These are phyloP conservation scores for Escallonia rubra DNA, from an alignment of 129 eudicot species.

Conservation along the genomic window DNA sequence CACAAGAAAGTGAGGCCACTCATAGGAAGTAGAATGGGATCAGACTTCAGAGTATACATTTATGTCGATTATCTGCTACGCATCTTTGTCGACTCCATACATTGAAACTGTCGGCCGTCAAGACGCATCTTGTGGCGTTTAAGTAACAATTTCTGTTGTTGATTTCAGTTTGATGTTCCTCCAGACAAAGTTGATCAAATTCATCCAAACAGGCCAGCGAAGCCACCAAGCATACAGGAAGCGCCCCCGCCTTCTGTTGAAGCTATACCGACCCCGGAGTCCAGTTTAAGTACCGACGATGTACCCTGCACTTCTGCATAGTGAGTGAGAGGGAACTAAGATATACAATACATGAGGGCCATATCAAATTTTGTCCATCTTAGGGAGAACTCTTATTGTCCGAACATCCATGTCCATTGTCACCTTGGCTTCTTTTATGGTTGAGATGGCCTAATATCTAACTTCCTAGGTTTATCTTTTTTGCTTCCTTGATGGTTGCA, in stretches of 20 bases:
- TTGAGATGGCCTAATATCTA: background rate
- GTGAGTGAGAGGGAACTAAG: background rate
- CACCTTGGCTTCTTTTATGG: background rate
- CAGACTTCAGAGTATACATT: background rate
- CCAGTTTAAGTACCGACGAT: slow-evolving; percentile 31
- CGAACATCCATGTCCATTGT: no score
- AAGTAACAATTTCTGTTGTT: slow-evolving; percentile 3
- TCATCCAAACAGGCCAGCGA: slow-evolving; percentile 62
- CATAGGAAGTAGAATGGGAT: background rate
- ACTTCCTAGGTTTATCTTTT: background rate
- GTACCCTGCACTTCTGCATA: slow-evolving; percentile 64
- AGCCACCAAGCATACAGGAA: slow-evolving; percentile 33
- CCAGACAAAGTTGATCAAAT: slow-evolving; percentile 50
- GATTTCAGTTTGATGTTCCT: slow-evolving; percentile 79
- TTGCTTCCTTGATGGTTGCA: background rate
- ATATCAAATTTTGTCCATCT: no score
- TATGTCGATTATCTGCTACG: background rate
- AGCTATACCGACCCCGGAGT: slow-evolving; percentile 19
- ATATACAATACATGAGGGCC: background rate
- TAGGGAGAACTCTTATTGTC: no score
- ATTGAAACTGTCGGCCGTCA: background rate
- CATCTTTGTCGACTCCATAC: background rate
- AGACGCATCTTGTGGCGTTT: background rate
- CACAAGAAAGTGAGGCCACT: background rate
- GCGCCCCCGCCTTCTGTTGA: slow-evolving; percentile 22